A percentile compares a stretch with the other conserved stretches of the same genome.
Evolutionary conservation across 2,329 filamentous ascomycete genomes (phyloP).

Genomic region (Fusarium temperatum): DNA sequence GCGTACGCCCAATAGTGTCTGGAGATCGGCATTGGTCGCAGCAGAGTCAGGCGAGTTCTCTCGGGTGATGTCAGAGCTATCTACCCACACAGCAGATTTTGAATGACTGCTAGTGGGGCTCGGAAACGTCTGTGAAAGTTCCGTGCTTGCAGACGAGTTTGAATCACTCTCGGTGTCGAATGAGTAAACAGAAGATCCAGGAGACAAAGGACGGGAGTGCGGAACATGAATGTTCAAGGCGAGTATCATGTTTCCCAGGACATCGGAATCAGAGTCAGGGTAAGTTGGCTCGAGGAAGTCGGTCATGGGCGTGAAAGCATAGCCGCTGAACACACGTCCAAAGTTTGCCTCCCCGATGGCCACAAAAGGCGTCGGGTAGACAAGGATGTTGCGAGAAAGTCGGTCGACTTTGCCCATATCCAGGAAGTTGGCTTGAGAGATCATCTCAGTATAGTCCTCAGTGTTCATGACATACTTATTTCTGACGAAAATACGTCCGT

Average conservation of each 20-base stretch:
- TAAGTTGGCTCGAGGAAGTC: not conserved
- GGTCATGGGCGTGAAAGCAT: not conserved
- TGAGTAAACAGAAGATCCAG: not conserved
- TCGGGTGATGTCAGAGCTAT: not conserved
- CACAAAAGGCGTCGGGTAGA: not conserved
- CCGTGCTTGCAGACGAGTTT: not conserved
- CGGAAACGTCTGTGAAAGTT: not conserved
- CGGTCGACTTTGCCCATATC: not conserved
- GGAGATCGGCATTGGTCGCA: not conserved
- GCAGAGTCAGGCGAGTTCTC: not conserved
- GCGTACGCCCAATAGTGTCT: not conserved
- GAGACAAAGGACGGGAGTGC: not conserved
- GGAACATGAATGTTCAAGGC: not conserved
- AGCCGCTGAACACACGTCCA: not conserved
- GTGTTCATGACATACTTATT: not conserved
- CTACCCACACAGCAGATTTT: accelerated
- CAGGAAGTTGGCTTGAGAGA: not conserved
- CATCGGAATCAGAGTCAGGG: not conserved
- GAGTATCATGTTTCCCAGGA: not conserved
- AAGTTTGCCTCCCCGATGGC: not conserved
- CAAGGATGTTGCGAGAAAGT: not conserved
- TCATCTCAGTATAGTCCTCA: not conserved
- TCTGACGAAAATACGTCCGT: accelerated
- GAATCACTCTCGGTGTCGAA: not conserved
- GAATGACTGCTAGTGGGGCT: not conserved